Conservation (phyloP, 2,329 filamentous ascomycete genomes). For the Sclerotinia trifoliorum region DNA sequence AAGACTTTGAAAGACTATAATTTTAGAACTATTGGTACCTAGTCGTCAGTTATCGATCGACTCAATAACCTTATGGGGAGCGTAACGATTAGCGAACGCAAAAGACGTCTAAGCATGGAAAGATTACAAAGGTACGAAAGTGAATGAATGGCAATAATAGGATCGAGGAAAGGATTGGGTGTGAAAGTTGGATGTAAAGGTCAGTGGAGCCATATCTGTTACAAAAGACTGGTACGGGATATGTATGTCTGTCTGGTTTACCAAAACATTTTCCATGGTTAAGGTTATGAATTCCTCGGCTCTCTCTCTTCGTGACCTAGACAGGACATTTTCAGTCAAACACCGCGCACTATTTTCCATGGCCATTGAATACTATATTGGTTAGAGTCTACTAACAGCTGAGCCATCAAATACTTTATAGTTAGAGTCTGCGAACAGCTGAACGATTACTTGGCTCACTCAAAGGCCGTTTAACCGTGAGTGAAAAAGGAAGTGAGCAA, state of each 20-base stretch:
- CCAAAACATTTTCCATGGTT: background rate
- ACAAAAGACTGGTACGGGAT: background rate
- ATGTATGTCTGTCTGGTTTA: background rate
- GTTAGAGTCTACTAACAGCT: background rate
- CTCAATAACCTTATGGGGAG: background rate
- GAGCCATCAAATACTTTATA: background rate
- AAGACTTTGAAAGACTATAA: background rate
- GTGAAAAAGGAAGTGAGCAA: too few relatives aligned
- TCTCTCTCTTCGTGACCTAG: background rate
- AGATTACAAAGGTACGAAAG: background rate
- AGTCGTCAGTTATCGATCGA: background rate
- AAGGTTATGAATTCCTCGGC: background rate
- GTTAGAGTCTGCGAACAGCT: background rate
- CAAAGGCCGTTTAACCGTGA: too few relatives aligned
- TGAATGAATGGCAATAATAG: background rate
- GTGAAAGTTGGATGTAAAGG: background rate
- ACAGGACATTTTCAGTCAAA: background rate
- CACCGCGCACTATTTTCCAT: background rate
- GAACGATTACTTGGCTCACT: background rate
- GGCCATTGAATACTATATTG: background rate
- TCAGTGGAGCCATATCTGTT: background rate
- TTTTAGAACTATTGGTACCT: background rate
- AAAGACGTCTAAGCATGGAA: background rate
- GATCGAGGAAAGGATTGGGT: background rate
- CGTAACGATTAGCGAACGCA: slow-evolving; percentile 14